These are phyloP conservation scores for Colletotrichum sidae DNA, from an alignment of 2,329 filamentous ascomycete genomes.

Conservation along the genomic window DNA sequence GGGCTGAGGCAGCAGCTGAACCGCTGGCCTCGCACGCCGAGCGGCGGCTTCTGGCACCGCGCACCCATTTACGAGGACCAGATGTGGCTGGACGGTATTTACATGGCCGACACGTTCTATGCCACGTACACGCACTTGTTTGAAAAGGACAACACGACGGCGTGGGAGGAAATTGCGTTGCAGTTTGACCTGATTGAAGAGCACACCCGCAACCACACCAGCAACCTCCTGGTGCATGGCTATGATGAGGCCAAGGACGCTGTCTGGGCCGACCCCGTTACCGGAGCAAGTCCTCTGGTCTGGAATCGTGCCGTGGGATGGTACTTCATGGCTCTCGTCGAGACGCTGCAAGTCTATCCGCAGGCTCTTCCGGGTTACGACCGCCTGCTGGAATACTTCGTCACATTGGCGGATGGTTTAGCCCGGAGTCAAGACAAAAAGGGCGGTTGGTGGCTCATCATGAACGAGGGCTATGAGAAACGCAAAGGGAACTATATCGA, in stretches of 20 bases:
- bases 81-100: slow-evolving; percentile 70
- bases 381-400: slow-evolving; percentile 52
- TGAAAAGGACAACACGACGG: slow-evolving; percentile 51
- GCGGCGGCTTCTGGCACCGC: slow-evolving; percentile 67
- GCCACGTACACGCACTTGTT: slow-evolving; percentile 54
- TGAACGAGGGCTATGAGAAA: slow-evolving; percentile 61
- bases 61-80: slow-evolving; percentile 57
- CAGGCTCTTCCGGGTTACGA: slow-evolving; percentile 48
- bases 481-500: slow-evolving; percentile 69
- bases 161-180: slow-evolving; percentile 56
- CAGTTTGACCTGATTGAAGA: slow-evolving; percentile 59
- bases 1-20: slow-evolving; percentile 59
- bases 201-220: slow-evolving; percentile 53
- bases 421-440: slow-evolving; percentile 53
- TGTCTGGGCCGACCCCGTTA: slow-evolving; percentile 62
- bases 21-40: slow-evolving; percentile 59
- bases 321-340: slow-evolving; percentile 64
- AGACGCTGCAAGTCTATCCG: slow-evolving; percentile 61
- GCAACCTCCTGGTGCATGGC: slow-evolving; percentile 63
- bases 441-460: slow-evolving; percentile 70
- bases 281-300: slow-evolving; percentile 62
- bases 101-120: slow-evolving; percentile 60
- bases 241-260: slow-evolving; percentile 62
- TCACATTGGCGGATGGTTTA: slow-evolving; percentile 54
- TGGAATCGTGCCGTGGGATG: slow-evolving; percentile 67